Base-by-base conservation (phyloP, 2,329 filamentous ascomycete species). In the Triangularia setosa region DNA sequence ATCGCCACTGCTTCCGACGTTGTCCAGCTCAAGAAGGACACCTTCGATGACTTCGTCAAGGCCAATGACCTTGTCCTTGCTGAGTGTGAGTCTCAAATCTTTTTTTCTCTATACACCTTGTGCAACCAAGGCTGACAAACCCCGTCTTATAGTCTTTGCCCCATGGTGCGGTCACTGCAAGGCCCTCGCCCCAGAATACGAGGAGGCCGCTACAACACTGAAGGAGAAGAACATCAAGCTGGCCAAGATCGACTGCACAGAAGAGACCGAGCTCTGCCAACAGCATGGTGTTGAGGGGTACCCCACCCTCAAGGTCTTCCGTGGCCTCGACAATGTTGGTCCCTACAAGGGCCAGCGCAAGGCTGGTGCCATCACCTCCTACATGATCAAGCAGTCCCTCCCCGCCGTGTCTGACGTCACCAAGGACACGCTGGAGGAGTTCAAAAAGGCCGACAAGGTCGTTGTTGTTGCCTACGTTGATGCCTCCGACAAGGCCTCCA, bases 91-190 rank as follows among this genome's bases (percentile, higher is more conserved):
- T 81, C 40, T 9, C 30, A 23, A 16, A n/a, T n/a, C n/a, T n/a
- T 33, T 12, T 3, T 33, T 12, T 35, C 14, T 11, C 40, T 6
- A 16, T 18, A 6, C n/a, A 9, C 11, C 1, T n/a, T 18, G 16
- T n/a, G 8, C 35, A 18, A 60, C n/a, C 23, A 18, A 60, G n/a
- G 40, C 66, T 69, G 25, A 67, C 57, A 16, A 23, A n/a, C 16
- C 3, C 12, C 16, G 12, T 62, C 18, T 57, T 6, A 65, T 68
- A 92, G 90, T 97, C 87, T 97, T 92, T 78, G 94, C 94, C 71
- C 93, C 94, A 72, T 96, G 94, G 93, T 96, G 91, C 73, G 94
- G 93, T 70, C 94, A 98, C 86, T 98, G 94, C 90, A 98, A 99
- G 85, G 94, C 94, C 66, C 91, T 99, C 71, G 95, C 91, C 68